Percentiles rank a stretch among this genome's conserved stretches.
These are phyloP conservation scores for Cardamine chenopodiifolia DNA, from an alignment of 345 rosid species.

Conservation along the genomic window DNA sequence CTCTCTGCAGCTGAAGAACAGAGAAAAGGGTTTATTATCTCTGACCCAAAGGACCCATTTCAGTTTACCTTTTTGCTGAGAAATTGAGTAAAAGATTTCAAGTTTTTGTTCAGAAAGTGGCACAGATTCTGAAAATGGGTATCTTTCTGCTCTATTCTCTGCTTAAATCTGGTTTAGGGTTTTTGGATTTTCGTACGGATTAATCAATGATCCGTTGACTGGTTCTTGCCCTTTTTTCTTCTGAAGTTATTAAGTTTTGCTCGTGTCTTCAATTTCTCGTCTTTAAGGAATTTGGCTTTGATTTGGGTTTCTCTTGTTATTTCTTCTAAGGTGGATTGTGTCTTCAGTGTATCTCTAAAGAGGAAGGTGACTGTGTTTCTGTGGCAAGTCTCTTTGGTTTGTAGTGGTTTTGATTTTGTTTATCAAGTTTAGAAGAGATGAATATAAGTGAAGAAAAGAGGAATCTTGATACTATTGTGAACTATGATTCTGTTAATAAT, in stretches of 20 bases:
- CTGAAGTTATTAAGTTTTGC: constrained; percentile 41
- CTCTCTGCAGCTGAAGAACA: constrained; percentile 41
- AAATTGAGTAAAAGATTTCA: constrained; percentile 49
- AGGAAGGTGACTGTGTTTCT: constrained; percentile 15
- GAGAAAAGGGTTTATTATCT: constrained; percentile 43
- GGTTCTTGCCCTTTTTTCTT: constrained; percentile 40
- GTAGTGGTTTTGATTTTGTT: constrained; percentile 33
- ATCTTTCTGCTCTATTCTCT: constrained; percentile 60
- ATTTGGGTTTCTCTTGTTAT: constrained; percentile 23
- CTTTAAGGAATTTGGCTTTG: constrained; percentile 20
- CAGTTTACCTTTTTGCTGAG: constrained; percentile 46
- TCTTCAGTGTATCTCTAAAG: constrained; percentile 10
- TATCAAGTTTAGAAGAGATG: constrained; percentile 49
- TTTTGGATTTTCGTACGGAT: constrained; percentile 61
- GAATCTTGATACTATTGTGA: constrained; percentile 32
- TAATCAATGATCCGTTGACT: constrained; percentile 64
- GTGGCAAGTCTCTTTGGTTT: constrained; percentile 14
- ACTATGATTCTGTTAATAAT: constrained; percentile 51
- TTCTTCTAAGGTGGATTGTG: constrained; percentile 23
- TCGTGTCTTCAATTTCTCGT: constrained; percentile 26
- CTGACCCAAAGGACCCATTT: constrained; percentile 47
- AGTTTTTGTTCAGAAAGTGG: constrained; percentile 53
- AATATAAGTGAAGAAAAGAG: constrained; percentile 68
- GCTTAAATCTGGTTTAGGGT: constrained; percentile 69
- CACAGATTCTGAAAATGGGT: constrained; percentile 81